Base-by-base conservation (phyloP, 805 yeast species). In the Candida caryicola region DNA sequence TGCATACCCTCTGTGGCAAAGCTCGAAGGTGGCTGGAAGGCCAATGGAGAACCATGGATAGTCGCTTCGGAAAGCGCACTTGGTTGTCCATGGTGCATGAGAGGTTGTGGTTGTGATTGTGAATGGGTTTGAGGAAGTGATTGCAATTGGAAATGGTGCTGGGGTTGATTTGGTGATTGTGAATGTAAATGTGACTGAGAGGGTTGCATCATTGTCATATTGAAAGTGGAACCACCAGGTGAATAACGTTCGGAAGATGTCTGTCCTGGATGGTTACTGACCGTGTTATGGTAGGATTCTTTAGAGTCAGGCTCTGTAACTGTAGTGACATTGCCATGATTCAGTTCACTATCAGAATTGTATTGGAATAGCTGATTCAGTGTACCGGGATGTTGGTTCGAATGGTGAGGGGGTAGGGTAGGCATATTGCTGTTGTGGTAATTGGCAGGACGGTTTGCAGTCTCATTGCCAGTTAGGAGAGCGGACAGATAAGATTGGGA, bases 251-350 rank as follows among this genome's bases (percentile, higher is more conserved):
- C 45, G 6, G 26, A 18, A 1, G 35, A 28, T 4, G 34, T 26
- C 16, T 23, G 33, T 5, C 19, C 37, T 5, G 36, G 30, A 16
- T 31, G 43, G 25, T 10, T 21, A 14, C 23, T 34, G 37, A 38
- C 31, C 34, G 34, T 31, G 26, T 44, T 41, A 29, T 43, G 39
- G 30, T 44, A 44, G 14, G 44, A 39, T 17, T 44, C 48, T 28
- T 40, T 40, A 32, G 39, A 44, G 17, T 44, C 48, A 16, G 41
- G 41, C 9, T 44, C 48, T 14, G 31, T 28, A 8, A 32, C 34
- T n/a, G 45, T 31, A 10, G 36, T 31, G 28, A 17, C 17, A 23
- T 23, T 28, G 7, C 30, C 31, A 13, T 29, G 15, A 27, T 30
- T 37, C 42, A 37, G 36, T 23, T 43, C 46, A 29, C 15, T 37